Base-by-base conservation (phyloP, 2,329 filamentous ascomycete species). In the Oidium heveae region DNA sequence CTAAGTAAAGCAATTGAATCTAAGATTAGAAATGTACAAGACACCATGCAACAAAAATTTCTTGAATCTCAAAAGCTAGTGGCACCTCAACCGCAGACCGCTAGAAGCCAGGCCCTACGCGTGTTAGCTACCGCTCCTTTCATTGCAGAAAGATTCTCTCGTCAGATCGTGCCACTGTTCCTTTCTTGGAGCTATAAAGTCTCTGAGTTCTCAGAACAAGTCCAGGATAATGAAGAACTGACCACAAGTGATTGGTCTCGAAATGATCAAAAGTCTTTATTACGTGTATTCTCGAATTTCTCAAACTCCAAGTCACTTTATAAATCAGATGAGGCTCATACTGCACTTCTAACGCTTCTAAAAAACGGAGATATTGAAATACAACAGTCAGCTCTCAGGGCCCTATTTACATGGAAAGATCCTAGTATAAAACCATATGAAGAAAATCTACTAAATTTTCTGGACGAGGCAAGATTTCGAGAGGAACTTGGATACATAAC, bases 401-500 rank as follows among this genome's bases (percentile, higher is more conserved):
- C 83, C 9, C 76, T 98, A 8, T 72, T 95, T 54, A 78, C 86
- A 0, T 98, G 91, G 89, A 96, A 94, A 66, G 77, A 84, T 56
- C 74, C 81, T 1, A 79, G 75, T 9, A 72, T 98, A 52, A 75
- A 74, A 57, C 74, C 80, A 0, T 94, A 96, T 63, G 79, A 87
- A 61, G 87, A 95, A 60, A 86, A 88, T 60, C 68, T 98, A 24
- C 75, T 86, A 58, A 88, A 86, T 61, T 72, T 98, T 1, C 75
- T 96, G 9, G 91, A 98, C 60, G 91, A 96, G 58, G 80, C 84
- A 24, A 77, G 85, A 52, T 94, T 96, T 68, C 86, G 87, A 63
- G 91, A 96, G 63, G 89, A 96, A 65, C 74, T 98, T n/a, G 82
- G 86, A 0, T 79, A 91, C 4, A 83, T 98, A 59, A 75, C 98